Conservation (phyloP, 192 early-diverging fungal species). For the Backusella australiensis region DNA sequence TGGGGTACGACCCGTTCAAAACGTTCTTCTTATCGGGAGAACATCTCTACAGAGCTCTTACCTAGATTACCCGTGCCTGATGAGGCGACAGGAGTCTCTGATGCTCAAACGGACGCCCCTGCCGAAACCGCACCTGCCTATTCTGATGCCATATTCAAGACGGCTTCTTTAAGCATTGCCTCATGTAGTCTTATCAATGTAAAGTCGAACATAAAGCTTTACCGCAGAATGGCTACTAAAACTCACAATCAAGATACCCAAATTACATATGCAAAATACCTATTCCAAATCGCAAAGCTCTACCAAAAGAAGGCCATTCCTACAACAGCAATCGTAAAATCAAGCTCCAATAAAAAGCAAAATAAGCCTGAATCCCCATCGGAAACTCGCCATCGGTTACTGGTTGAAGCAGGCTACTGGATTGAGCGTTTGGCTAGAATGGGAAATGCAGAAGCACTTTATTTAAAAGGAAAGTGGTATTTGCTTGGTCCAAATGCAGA, state of each 20-base stretch:
- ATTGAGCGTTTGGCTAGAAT: conserved; percentile 67
- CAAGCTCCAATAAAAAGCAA: not conserved
- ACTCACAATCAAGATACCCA: conserved; percentile 73
- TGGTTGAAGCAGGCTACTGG: conserved; percentile 71
- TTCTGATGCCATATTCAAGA: not conserved
- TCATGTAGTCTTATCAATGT: conserved; percentile 27
- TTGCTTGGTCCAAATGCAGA: conserved; percentile 46
- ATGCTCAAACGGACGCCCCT: not conserved
- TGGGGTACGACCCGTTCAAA: conserved; percentile 6
- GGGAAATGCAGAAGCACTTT: conserved; percentile 71
- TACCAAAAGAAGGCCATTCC: conserved; percentile 17
- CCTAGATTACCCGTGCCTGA: not conserved
- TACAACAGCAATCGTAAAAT: not conserved
- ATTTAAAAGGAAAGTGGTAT: conserved; percentile 73
- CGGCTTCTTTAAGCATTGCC: conserved; percentile 21
- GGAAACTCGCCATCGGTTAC: conserved; percentile 36
- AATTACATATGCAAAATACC: conserved; percentile 74
- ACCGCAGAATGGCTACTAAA: conserved; percentile 75
- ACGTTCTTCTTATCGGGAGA: not conserved
- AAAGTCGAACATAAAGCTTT: conserved; percentile 51
- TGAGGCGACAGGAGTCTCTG: not conserved
- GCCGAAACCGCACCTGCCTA: not conserved
- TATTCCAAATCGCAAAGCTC: conserved; percentile 63
- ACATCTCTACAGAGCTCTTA: not conserved
- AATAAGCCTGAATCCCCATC: not conserved